phyloP scores from a whole-genome alignment of 345 rosid species.

The Tarenaya hassleriana region DNA sequence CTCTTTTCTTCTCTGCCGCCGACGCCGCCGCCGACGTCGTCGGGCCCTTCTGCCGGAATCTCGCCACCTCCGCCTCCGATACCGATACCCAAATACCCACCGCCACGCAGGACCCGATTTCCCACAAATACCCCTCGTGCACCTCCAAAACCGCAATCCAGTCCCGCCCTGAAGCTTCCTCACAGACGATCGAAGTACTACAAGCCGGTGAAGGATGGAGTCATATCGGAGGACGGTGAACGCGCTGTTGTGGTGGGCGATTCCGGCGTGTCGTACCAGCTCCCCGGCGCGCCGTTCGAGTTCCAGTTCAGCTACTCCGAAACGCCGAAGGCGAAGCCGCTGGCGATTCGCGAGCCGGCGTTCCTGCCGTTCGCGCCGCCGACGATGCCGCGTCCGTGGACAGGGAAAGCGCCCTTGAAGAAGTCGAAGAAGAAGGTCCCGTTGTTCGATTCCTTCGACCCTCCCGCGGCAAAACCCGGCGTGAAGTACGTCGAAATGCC shows the following conservation, averaged over 20 bases:
- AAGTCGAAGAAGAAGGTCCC: conserved; percentile 72
- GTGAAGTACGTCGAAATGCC: conserved; percentile 71
- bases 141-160: conserved; percentile 23
- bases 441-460: conserved; percentile 61
- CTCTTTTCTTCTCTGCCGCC: conserved; percentile 81
- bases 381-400: conserved; percentile 94
- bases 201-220: conserved; percentile 62
- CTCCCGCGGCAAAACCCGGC: conserved; percentile 52
- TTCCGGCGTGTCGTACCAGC: conserved; percentile 77
- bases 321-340: conserved; percentile 69
- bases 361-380: conserved; percentile 92
- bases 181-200: conserved; percentile 62
- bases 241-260: conserved; percentile 68
- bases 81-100: conserved; percentile 65
- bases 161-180: conserved; percentile 63
- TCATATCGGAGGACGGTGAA: conserved; percentile 58
- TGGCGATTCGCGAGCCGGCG: conserved; percentile 92
- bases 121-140: conserved; percentile 16
- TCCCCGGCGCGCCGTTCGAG: conserved; percentile 93
- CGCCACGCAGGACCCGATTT: conserved; percentile 34
- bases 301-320: conserved; percentile 92
- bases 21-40: conserved; percentile 33
- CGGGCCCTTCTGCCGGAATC: conserved; percentile 23
- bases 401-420: conserved; percentile 93
- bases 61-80: conserved; percentile 49